These are phyloP conservation scores for Ganoderma multipileum DNA, from an alignment of 1,284 basidiomycete genomes.

Conservation along the genomic window DNA sequence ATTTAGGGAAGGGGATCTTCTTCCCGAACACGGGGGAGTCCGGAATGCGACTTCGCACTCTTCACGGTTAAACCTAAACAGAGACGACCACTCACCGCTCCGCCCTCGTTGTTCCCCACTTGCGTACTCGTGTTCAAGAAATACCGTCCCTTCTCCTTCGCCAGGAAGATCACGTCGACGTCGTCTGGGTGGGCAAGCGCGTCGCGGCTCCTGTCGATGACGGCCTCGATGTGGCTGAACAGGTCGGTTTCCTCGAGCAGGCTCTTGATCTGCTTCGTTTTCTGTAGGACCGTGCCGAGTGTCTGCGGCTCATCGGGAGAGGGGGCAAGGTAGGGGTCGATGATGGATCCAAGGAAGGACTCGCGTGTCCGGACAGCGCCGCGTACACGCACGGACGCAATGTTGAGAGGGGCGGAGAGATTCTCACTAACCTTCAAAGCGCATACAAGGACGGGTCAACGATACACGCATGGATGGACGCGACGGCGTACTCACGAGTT, in stretches of 20 bases:
- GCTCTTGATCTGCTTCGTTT: conserved; percentile 70
- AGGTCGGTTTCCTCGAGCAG: conserved; percentile 76
- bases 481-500: conserved; percentile 64
- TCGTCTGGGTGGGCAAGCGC: conserved; percentile 68
- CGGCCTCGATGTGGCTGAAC: conserved; percentile 76
- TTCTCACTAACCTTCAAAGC: conserved; percentile 67
- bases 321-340: conserved; percentile 66
- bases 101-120: conserved; percentile 94
- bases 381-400: conserved; percentile 82
- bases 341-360: conserved; percentile 81
- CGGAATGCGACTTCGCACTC: neutral
- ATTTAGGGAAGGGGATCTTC: neutral
- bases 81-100: conserved; percentile 57
- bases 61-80: neutral
- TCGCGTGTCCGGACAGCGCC: conserved; percentile 79
- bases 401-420: conserved; percentile 62
- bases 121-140: conserved; percentile 91
- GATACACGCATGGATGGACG: neutral
- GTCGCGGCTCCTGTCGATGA: conserved; percentile 71
- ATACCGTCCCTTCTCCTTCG: conserved; percentile 81
- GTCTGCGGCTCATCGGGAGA: conserved; percentile 44
- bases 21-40: neutral
- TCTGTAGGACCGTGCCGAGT: conserved; percentile 72
- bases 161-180: conserved; percentile 86
- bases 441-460: neutral